phyloP scores from a whole-genome alignment of 2,329 filamentous ascomycete species.

The Didymella segeticola region DNA sequence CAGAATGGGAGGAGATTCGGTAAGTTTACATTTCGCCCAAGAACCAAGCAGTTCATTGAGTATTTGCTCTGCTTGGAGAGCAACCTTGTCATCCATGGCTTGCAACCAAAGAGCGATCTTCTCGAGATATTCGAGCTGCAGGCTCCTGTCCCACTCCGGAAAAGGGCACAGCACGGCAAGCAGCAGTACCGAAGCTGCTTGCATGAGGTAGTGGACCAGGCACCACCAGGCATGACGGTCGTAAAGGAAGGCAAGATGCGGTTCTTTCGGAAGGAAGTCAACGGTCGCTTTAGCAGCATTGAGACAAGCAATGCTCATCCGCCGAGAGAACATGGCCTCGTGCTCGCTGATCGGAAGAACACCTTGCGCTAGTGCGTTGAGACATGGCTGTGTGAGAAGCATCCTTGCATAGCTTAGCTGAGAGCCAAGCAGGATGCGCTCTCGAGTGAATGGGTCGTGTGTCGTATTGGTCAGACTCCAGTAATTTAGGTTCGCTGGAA shows the following conservation, averaged over 20 bases:
- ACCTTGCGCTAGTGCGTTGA: background rate
- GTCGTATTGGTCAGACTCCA: background rate
- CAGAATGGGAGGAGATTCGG: too few species aligned
- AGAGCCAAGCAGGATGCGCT: background rate
- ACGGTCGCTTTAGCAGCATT: background rate
- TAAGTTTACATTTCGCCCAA: too few species aligned
- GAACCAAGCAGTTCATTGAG: too few species aligned
- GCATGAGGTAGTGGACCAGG: background rate
- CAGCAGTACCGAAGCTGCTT: background rate
- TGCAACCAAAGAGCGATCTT: background rate
- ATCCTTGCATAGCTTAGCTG: background rate
- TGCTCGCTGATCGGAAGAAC: background rate
- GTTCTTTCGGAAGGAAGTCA: background rate
- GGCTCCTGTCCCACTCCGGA: background rate
- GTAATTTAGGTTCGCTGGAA: background rate
- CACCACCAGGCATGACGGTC: background rate
- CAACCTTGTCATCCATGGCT: background rate
- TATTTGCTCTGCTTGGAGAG: background rate
- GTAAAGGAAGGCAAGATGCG: background rate
- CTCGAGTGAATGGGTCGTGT: background rate
- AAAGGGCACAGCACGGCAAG: background rate
- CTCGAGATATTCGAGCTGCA: background rate
- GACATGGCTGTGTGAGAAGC: background rate
- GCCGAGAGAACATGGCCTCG: background rate
- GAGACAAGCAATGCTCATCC: background rate